phyloP scores from a whole-genome alignment of 2,329 filamentous ascomycete species.

The Penicillium olsonii region DNA sequence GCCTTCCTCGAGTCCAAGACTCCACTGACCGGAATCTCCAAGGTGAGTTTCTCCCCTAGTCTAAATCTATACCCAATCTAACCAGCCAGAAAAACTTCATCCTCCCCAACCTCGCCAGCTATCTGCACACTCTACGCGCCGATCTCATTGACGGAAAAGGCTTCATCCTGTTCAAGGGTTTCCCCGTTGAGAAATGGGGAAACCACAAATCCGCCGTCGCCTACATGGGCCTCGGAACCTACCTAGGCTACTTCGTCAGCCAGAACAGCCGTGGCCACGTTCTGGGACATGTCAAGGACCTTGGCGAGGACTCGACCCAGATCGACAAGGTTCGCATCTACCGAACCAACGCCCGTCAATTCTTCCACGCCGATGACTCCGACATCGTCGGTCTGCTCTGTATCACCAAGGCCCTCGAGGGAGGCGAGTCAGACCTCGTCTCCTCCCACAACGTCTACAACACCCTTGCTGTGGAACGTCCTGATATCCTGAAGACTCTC shows the following conservation, averaged over 20 bases:
- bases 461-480: constrained; percentile 69
- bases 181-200: constrained; percentile 76
- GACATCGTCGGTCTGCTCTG: constrained; percentile 85
- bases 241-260: constrained; percentile 83
- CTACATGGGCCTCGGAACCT: constrained; percentile 86
- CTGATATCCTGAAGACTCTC: constrained; percentile 74
- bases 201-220: constrained; percentile 77
- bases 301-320: constrained; percentile 76
- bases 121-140: constrained; percentile 59
- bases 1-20: constrained; percentile 65
- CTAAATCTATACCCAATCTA: neutral
- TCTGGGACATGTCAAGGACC: constrained; percentile 84
- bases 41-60: constrained; percentile 40
- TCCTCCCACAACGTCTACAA: constrained; percentile 82
- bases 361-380: constrained; percentile 80
- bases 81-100: constrained; percentile 56
- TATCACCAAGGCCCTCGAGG: constrained; percentile 73
- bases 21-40: constrained; percentile 70
- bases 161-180: constrained; percentile 85
- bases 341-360: constrained; percentile 80
- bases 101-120: constrained; percentile 57
- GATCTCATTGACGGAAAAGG: constrained; percentile 82
- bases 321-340: constrained; percentile 90
- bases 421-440: constrained; percentile 81
- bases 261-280: constrained; percentile 86